Base-by-base conservation (phyloP, 441 rosid species). In the Aquilaria agallochum region DNA sequence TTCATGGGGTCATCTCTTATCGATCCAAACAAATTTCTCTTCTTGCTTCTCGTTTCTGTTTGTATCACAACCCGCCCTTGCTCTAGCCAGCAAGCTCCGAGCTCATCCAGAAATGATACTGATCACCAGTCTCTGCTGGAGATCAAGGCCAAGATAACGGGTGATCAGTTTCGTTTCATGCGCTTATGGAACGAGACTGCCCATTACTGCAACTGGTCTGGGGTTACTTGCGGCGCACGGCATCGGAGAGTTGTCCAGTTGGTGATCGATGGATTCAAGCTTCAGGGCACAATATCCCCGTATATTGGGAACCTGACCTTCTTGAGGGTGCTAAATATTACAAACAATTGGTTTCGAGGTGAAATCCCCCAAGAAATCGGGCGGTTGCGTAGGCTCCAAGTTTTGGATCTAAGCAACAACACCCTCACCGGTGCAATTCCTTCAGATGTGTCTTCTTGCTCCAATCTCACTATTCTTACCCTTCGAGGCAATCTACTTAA, bases 181-280 rank as follows among this genome's bases (percentile, higher is more conserved):
- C 45, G 53, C 3, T 68, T 57, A 0, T 75, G 73, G 79, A 75
- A 68, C n/a, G 46, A 63, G 36, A 55, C 73, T 31, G 0, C 30
- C 33, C 70, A 60, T 30, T 64, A 70, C 31, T 75, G 73, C 58
- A 12, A 2, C 1, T 59, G 64, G 64, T 0, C 50, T 10, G 63
- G 67, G 13, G 61, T 62, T 62, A 33, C 31, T 1, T 68, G 67
- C 3, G 14, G 63, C 3, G 6, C 3, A 4, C 30, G 45, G 9
- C 58, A 46, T 7, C 45, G 11, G 15, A 56, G 67, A 30, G 72
- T 56, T 30, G 5, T 14, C n/a, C 6, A 2, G 1, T 2, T 68
- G 12, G n/a, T 13, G 13, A 40, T 68, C 3, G 0, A 1, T 5
- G 50, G 61, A 4, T 3, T 32, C 13, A 13, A 32, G 1, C 51